These are phyloP conservation scores for Paracamarosporium sp. DNA, from an alignment of 2,329 filamentous ascomycete species.

Conservation along the genomic window DNA sequence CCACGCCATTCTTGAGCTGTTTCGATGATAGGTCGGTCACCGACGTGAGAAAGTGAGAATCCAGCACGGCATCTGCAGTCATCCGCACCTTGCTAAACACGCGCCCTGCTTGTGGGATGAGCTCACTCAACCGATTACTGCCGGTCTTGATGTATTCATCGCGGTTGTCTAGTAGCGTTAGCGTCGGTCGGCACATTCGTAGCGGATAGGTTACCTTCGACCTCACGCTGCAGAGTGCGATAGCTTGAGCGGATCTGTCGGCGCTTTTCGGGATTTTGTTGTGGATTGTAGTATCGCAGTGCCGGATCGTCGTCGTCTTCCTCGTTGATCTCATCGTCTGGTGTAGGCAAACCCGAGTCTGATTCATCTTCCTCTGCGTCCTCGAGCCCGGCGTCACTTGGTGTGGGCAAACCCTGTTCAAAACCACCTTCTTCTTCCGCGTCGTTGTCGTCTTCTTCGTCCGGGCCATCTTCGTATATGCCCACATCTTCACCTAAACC, in stretches of 20 bases:
- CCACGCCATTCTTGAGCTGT: slow-evolving; percentile 74
- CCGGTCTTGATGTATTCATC: slow-evolving; percentile 73
- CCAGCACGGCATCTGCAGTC: slow-evolving; percentile 87
- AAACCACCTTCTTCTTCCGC: slow-evolving; percentile 27
- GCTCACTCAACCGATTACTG: slow-evolving; percentile 69
- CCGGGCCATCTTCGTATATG: slow-evolving; percentile 29
- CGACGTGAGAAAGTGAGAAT: slow-evolving; percentile 83
- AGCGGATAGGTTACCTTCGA: slow-evolving; percentile 58
- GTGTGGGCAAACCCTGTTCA: neutral
- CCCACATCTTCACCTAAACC: slow-evolving; percentile 7
- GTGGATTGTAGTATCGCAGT: slow-evolving; percentile 73
- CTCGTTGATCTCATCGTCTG: slow-evolving; percentile 9
- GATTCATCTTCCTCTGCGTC: slow-evolving; percentile 20
- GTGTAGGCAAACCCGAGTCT: slow-evolving; percentile 9
- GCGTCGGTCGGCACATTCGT: neutral
- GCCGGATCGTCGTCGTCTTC: slow-evolving; percentile 37
- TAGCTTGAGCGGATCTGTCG: slow-evolving; percentile 73
- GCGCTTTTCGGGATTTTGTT: slow-evolving; percentile 78
- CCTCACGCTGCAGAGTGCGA: slow-evolving; percentile 68
- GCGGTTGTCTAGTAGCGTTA: slow-evolving; percentile 63
- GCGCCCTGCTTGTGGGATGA: slow-evolving; percentile 64
- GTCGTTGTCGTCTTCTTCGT: slow-evolving; percentile 9
- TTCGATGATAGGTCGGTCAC: slow-evolving; percentile 82
- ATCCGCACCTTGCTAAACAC: slow-evolving; percentile 77
- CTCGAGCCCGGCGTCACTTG: neutral